Evolutionary conservation across 225 moss, liverwort and hornwort genomes (phyloP).

Genomic region (Pseudisothecium myosuroides): DNA sequence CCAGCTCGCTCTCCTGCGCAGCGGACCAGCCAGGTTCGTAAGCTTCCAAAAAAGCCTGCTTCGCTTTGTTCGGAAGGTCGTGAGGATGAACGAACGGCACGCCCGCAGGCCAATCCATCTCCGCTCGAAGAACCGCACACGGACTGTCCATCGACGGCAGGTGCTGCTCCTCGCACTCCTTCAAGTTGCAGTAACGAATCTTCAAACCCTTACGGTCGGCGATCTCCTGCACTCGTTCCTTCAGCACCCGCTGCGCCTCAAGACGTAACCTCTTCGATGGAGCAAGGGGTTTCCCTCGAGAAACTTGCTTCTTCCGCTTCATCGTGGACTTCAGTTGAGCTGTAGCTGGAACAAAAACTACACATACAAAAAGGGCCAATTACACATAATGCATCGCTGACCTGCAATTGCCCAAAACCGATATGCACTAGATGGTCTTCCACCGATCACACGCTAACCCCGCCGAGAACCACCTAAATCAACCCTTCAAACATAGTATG

Average conservation of each 20-base stretch:
- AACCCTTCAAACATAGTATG: background rate
- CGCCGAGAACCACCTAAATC: background rate
- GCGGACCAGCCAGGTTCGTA: constrained; percentile 99
- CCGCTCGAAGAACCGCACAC: constrained; percentile 69
- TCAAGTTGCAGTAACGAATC: constrained; percentile 92
- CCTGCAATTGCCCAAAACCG: no score
- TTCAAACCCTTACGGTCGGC: constrained; percentile 94
- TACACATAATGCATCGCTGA: background rate
- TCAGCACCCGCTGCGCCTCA: constrained; percentile 93
- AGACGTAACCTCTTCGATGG: constrained; percentile 91
- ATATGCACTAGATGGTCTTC: background rate
- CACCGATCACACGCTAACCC: background rate
- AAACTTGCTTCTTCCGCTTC: constrained; percentile 94
- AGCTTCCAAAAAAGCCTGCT: constrained; percentile 95
- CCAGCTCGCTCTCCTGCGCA: constrained; percentile 84
- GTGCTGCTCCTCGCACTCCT: constrained; percentile 98
- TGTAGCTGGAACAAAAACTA: constrained; percentile 55
- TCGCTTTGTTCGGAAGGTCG: constrained; percentile 97
- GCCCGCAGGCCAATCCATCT: constrained; percentile 98
- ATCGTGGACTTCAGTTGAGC: constrained; percentile 56
- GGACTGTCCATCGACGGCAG: constrained; percentile 73
- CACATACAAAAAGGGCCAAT: background rate
- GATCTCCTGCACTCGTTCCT: constrained; percentile 96
- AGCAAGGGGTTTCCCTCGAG: constrained; percentile 90
- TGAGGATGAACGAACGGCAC: constrained; percentile 99